Percentiles rank a stretch among this genome's conserved stretches.
Conservation (phyloP, 176 grass and related monocot genomes). For the Typha latifolia region DNA sequence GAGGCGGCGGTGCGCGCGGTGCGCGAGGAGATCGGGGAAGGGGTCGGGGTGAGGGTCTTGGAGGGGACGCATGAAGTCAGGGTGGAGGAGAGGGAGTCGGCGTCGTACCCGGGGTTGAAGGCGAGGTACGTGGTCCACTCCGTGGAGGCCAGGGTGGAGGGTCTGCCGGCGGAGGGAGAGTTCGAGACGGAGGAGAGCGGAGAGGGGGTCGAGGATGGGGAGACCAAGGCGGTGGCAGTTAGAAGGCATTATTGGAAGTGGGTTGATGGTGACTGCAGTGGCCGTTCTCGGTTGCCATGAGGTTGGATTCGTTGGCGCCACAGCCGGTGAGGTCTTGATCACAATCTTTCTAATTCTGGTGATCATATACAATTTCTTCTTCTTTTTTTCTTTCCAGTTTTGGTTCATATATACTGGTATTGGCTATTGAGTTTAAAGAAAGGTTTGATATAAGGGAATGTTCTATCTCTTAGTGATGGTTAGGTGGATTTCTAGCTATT, state of each 20-base stretch:
- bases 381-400: too few species aligned
- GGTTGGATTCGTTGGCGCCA: background rate
- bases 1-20: slow-evolving; percentile 51
- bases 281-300: too few species aligned
- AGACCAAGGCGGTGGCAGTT: slow-evolving; percentile 32
- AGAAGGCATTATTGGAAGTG: slow-evolving; percentile 46
- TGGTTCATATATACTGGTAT: too few species aligned
- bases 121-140: slow-evolving; percentile 66
- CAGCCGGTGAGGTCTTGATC: too few species aligned
- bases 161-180: slow-evolving; percentile 53
- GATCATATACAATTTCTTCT: too few species aligned
- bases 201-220: slow-evolving; percentile 26
- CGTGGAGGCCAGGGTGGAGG: slow-evolving; percentile 52
- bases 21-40: slow-evolving; percentile 61
- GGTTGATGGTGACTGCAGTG: slow-evolving; percentile 1
- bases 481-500: too few species aligned
- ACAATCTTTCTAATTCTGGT: too few species aligned
- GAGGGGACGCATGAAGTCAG: slow-evolving; percentile 17
- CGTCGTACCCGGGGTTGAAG: slow-evolving; percentile 58
- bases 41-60: slow-evolving; percentile 37
- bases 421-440: too few species aligned
- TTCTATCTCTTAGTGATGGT: too few species aligned
- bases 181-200: slow-evolving; percentile 83
- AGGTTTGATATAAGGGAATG: too few species aligned
- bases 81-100: slow-evolving; percentile 65